These are phyloP conservation scores for Mortierella antarctica DNA, from an alignment of 192 early-diverging fungal species.

Conservation along the genomic window DNA sequence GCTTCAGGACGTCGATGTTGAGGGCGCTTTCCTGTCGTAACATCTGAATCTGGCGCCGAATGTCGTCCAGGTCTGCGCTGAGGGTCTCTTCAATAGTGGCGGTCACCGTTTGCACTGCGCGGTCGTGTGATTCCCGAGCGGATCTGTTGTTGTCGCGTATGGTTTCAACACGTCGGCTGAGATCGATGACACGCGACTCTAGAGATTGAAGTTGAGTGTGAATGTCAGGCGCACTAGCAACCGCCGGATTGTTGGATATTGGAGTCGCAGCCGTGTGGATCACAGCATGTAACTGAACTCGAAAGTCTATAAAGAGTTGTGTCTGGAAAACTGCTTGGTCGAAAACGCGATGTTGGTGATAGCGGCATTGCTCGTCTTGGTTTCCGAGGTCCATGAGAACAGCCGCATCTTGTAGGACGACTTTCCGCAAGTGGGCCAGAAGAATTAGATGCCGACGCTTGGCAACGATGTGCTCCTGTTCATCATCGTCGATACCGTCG, in stretches of 20 bases:
- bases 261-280: neutral
- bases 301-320: neutral
- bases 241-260: neutral
- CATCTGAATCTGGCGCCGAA: too few species aligned
- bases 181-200: neutral
- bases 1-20: too few species aligned
- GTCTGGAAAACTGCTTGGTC: neutral
- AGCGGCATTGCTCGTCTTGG: neutral
- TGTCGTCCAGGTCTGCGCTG: too few species aligned
- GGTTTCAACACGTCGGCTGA: neutral
- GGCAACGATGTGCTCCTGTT: neutral
- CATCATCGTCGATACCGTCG: neutral
- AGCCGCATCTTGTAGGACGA: neutral
- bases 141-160: neutral
- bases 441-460: neutral
- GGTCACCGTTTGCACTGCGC: too few species aligned
- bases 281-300: neutral
- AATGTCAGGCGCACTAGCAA: neutral
- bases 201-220: neutral
- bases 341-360: neutral
- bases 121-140: neutral
- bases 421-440: slow-evolving; percentile 8
- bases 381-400: neutral
- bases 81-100: too few species aligned
- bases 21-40: too few species aligned